Base-by-base conservation (phyloP, 2,329 filamentous ascomycete genomes). In the Aspergillus costaricaensis region DNA sequence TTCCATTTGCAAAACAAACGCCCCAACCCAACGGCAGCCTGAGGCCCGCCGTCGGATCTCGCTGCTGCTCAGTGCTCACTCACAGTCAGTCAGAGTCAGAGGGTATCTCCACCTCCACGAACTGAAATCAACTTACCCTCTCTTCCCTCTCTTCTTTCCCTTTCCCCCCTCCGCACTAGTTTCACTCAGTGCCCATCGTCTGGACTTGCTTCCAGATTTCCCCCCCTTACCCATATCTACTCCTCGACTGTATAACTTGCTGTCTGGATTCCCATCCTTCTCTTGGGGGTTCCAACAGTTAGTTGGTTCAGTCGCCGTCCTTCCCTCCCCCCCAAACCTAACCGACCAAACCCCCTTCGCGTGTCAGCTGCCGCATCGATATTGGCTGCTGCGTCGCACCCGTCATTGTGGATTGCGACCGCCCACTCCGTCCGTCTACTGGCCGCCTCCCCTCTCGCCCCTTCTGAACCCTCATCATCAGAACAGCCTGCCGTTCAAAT, bases 341-440 rank as follows among this genome's bases (percentile, higher is more conserved):
- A 44, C 41, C 27, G 38, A n/a, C 47, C 54, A 57, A 50, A 63
- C 53, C 62, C 55, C 62, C 59, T 65, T 63, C 55, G 53, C 49
- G 57, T 64, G 65, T 63, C 61, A 62, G 48, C 58, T 48, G 61
- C 61, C 62, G 60, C 63, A 50, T 59, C 57, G 60, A 51, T 59
- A 58, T 57, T 58, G 58, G 62, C 56, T 61, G 55, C 55, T 54
- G 59, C 44, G 47, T 63, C 57, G 57, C 55, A 47, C 58, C 59
- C 62, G 49, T 59, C 57, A 55, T 60, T 50, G 52, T 68, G 63
- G 51, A 63, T 67, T 66, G 62, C 63, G 61, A 66, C 65, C 64
- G 65, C 66, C 62, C 64, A 50, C 57, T 50, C 58, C 61, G 58
- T 57, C 57, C 58, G 48, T 62, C 60, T 52, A 63, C 52, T 50